A percentile compares a stretch with the other conserved stretches of the same genome.
phyloP scores from a whole-genome alignment of 1,284 basidiomycete species.

The Sanghuangporus weigelae region DNA sequence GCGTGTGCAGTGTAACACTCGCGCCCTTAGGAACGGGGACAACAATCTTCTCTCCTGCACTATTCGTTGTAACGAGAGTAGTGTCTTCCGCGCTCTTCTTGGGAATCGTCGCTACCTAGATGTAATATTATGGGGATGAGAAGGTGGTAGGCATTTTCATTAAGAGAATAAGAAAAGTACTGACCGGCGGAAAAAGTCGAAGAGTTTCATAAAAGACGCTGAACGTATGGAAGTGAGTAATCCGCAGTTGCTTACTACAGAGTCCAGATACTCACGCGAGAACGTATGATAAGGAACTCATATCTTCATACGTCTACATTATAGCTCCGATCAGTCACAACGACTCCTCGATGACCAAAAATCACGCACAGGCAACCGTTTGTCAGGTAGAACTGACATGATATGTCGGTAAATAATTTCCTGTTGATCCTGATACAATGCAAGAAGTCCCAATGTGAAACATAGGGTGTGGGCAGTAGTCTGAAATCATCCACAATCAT shows the following conservation, averaged over 20 bases:
- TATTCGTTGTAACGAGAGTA: slow-evolving; percentile 32
- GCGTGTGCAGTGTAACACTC: slow-evolving; percentile 33
- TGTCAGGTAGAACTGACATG: slow-evolving; percentile 30
- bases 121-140: neutral
- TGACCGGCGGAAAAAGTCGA: slow-evolving; percentile 32
- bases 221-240: neutral
- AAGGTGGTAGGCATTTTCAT: neutral
- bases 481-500: neutral
- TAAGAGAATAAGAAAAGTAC: neutral
- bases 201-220: slow-evolving; percentile 38
- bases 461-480: slow-evolving; percentile 37
- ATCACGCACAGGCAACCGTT: slow-evolving; percentile 19
- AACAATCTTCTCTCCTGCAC: slow-evolving; percentile 31
- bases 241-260: neutral
- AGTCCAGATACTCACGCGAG: slow-evolving; percentile 6
- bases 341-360: neutral
- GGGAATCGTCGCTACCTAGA: slow-evolving; percentile 40
- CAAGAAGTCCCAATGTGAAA: slow-evolving; percentile 38
- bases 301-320: slow-evolving; percentile 16
- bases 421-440: slow-evolving; percentile 41
- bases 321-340: neutral
- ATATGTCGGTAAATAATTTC: slow-evolving; percentile 38
- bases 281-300: slow-evolving; percentile 14
- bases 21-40: slow-evolving; percentile 44
- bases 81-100: slow-evolving; percentile 46